Evolutionary conservation across 306 rosid species (phyloP).

Genomic region (Quercus dentata): DNA sequence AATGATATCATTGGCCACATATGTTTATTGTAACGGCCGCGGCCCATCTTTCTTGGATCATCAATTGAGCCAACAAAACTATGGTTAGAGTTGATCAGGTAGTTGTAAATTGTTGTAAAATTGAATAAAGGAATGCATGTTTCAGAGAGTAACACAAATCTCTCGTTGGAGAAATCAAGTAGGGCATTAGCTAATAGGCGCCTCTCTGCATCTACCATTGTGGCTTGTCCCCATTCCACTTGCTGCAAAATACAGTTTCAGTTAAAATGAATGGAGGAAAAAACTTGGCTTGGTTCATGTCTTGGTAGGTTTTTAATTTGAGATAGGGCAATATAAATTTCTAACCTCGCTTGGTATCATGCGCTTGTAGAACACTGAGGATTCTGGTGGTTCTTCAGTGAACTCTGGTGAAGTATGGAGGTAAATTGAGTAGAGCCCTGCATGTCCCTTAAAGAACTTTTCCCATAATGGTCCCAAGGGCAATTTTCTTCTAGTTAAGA

Average conservation of each 20-base stretch:
- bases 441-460: conserved; percentile 34
- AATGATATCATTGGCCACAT: conserved; percentile 24
- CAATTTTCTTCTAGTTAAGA: conserved; percentile 27
- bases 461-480: conserved; percentile 46
- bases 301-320: not conserved
- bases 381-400: conserved; percentile 5
- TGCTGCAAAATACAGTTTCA: conserved; percentile 11
- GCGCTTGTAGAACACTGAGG: conserved; percentile 34
- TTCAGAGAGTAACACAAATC: conserved; percentile 44
- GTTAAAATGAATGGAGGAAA: not conserved
- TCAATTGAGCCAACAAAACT: conserved; percentile 31
- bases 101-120: conserved; percentile 36
- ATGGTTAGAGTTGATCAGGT: conserved; percentile 34
- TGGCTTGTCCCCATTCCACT: conserved; percentile 34
- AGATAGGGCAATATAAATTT: not conserved
- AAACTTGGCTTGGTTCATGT: not conserved
- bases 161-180: conserved; percentile 45
- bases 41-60: conserved; percentile 21
- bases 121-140: conserved; percentile 43
- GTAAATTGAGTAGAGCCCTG: conserved; percentile 32
- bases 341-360: conserved; percentile 42
- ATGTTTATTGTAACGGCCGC: conserved; percentile 24
- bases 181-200: conserved; percentile 45
- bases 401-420: conserved; percentile 29
- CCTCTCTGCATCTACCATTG: conserved; percentile 40